phyloP scores from a whole-genome alignment of 176 grass and related monocot species.

The Oryza australiensis region DNA sequence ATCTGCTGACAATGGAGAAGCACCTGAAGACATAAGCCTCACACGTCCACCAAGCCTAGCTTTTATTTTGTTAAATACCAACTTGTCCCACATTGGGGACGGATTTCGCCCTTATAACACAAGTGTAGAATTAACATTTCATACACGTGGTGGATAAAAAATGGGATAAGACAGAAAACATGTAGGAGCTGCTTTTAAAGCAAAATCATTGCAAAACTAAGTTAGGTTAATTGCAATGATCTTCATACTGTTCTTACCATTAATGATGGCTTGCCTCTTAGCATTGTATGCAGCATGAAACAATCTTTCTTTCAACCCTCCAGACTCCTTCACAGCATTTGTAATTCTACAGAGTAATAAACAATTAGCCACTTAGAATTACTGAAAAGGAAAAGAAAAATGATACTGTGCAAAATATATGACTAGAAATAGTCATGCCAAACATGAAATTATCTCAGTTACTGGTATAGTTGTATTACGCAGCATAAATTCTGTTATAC shows the following conservation, averaged over 20 bases:
- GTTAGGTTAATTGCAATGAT: background rate
- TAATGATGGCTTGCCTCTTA: constrained; percentile 66
- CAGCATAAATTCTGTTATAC: constrained; percentile 92
- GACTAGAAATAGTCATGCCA: background rate
- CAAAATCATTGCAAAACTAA: background rate
- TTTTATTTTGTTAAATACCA: constrained; percentile 99
- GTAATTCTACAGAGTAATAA: constrained; percentile 56
- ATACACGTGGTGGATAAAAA: background rate
- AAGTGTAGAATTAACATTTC: constrained; percentile 9
- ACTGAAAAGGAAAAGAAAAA: background rate
- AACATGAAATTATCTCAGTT: constrained; percentile 22
- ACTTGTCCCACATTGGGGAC: constrained; percentile 88
- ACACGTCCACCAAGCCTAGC: constrained; percentile 84
- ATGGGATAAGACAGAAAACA: background rate
- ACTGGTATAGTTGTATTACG: constrained; percentile 55
- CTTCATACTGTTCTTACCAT: constrained; percentile 42
- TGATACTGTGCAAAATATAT: background rate
- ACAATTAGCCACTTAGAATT: constrained; percentile 4
- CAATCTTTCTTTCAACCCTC: constrained; percentile 64
- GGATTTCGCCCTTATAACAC: constrained; percentile 63
- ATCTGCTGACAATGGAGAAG: constrained; percentile 88
- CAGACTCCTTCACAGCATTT: constrained; percentile 87
- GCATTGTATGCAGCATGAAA: constrained; percentile 63
- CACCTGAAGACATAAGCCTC: constrained; percentile 81
- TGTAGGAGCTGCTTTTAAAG: background rate